Base-by-base conservation (phyloP, 371 early-diverging fungal species). In the Circinella minor region DNA sequence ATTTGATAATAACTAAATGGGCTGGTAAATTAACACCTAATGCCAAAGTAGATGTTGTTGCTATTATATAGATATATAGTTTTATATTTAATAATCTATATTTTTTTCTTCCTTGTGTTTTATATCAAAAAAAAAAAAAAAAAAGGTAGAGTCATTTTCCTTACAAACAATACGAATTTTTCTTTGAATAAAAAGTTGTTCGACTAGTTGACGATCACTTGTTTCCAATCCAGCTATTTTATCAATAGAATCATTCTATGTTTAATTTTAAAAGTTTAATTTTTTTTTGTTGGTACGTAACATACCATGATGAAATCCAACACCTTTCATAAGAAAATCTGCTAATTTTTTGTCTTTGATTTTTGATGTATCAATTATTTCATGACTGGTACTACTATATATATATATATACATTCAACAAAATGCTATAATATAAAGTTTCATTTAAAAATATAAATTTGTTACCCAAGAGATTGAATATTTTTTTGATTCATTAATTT, bases 21-120 rank as follows among this genome's bases (percentile, higher is more conserved):
- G 96, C 96, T 7, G 99, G 99, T 6, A 98, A 75, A 75, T 98
- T 98, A 55, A 97, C 95, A 5, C 99, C 99, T 70, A 95, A 92
- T 20, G 96, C 95, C 36, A 98, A 81, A 0, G 99, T 98, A 7
- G 94, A 90, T 10, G 97, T 97, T 2, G 93, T 88, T 64, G 90
- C 89, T 89, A 72, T n/a, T 48, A 46, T 1, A 43, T 20, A 63
- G 6, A 62, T 14, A 64, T 9, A 61, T 54, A 39, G 55, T 39
- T 13, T 66, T 14, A 18, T 54, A 54, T 9, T 46, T 43, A 63
- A 39, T 36, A 10, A n/a, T n/a, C n/a, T n/a, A n/a, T n/a, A n/a
- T 59, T 36, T 20, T 10, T 65, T 63, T 39, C 57, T 36, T 17
- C 61, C 20, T 55, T 17, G 9, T 27, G 43, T 64, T 47, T 47